Evolutionary conservation across 1,139 yeast genomes (phyloP).

Genomic region (Nakaseomyces nivariensis): DNA sequence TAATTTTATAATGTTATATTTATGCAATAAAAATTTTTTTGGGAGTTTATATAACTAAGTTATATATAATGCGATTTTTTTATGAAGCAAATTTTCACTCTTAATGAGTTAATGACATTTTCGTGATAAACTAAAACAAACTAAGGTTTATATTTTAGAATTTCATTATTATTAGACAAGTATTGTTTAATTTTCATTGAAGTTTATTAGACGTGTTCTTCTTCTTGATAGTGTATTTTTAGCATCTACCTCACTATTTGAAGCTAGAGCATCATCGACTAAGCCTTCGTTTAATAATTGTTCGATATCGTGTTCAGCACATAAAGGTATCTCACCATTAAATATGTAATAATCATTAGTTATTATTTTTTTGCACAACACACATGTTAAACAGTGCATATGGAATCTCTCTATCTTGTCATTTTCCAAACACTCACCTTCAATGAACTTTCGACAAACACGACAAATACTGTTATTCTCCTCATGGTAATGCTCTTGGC

Average conservation of each 20-base stretch:
- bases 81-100: too few relatives aligned
- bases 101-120: too few relatives aligned
- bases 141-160: neutral
- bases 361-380: conserved; percentile 40
- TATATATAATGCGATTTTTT: too few relatives aligned
- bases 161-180: too few relatives aligned
- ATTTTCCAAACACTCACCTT: conserved; percentile 83
- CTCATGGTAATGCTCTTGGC: conserved; percentile 72
- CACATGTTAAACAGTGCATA: conserved; percentile 50
- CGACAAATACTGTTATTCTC: conserved; percentile 68
- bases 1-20: too few relatives aligned
- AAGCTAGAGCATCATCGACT: neutral
- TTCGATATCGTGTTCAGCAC: conserved; percentile 24
- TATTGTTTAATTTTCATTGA: neutral
- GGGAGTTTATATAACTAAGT: too few relatives aligned
- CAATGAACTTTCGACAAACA: conserved; percentile 65
- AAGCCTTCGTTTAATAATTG: conserved; percentile 14
- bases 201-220: conserved; percentile 19
- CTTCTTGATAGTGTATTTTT: conserved; percentile 18
- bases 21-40: too few relatives aligned
- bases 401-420: conserved; percentile 62
- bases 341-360: conserved; percentile 41
- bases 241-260: conserved; percentile 2
- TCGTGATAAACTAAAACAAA: too few relatives aligned
- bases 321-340: conserved; percentile 23